phyloP scores from a whole-genome alignment of 23 red algal genomes.

The Gracilaria vermiculophylla region DNA sequence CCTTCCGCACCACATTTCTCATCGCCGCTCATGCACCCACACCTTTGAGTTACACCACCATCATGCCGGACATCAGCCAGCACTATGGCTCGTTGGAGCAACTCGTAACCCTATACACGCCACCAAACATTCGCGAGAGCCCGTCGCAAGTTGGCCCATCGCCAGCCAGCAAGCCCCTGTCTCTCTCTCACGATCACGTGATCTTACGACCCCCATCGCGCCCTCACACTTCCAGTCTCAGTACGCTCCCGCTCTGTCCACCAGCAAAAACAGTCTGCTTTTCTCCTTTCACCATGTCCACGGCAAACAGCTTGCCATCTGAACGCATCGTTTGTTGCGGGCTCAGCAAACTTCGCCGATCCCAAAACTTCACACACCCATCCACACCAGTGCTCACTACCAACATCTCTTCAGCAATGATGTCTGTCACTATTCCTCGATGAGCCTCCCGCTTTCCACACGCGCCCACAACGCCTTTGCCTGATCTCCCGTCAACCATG shows the following conservation, averaged over 20 bases:
- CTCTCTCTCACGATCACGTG: neutral
- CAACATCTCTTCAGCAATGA: neutral
- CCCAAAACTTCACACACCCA: conserved; percentile 63
- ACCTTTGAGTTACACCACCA: no score
- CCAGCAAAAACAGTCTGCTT: neutral
- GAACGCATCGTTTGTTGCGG: conserved; percentile 34
- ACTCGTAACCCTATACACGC: no score
- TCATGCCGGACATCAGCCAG: no score
- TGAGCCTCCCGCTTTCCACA: conserved; percentile 45
- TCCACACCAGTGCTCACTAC: conserved; percentile 57
- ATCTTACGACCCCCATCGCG: neutral
- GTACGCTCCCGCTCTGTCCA: neutral
- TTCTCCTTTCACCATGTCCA: neutral
- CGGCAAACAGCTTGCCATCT: conserved; percentile 9
- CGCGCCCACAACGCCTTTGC: conserved; percentile 48
- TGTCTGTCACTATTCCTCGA: conserved; percentile 50
- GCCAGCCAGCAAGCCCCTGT: neutral
- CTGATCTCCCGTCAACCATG: conserved; percentile 46
- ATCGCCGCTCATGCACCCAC: no score
- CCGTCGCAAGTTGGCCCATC: no score
- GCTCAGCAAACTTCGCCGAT: conserved; percentile 31
- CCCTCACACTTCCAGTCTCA: neutral
- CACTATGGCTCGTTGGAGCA: no score
- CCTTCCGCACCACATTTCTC: no score
- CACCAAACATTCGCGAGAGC: no score